Evolutionary conservation across 2,329 filamentous ascomycete genomes (phyloP).

Genomic region (Lachnellula arida): DNA sequence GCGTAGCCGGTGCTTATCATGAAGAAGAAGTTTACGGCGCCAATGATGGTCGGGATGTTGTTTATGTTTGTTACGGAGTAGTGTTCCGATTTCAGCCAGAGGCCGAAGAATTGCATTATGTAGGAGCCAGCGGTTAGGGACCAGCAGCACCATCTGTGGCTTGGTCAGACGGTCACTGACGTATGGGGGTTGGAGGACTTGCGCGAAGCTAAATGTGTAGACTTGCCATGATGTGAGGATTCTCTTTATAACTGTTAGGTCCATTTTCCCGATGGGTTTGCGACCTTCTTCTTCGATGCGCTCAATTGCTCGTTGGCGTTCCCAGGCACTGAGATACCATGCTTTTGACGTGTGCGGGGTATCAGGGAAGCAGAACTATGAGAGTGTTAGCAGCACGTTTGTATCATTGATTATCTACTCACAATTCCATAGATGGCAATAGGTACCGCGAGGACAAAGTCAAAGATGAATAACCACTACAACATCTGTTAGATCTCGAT

Average conservation of each 20-base stretch:
- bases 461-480: constrained; percentile 42
- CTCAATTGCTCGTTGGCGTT: constrained; percentile 37
- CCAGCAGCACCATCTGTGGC: neutral
- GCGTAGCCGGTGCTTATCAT: constrained; percentile 8
- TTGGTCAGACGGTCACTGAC: constrained; percentile 39
- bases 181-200: constrained; percentile 43
- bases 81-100: constrained; percentile 45
- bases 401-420: constrained; percentile 25
- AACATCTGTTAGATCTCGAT: no score
- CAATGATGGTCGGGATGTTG: constrained; percentile 43
- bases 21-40: constrained; percentile 29
- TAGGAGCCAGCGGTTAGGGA: constrained; percentile 2
- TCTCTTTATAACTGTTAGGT: constrained; percentile 43
- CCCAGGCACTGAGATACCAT: constrained; percentile 33
- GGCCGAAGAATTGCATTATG: constrained; percentile 43
- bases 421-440: constrained; percentile 38
- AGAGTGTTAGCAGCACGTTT: no score
- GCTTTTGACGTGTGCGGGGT: constrained; percentile 37
- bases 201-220: constrained; percentile 42
- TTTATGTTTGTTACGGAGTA: constrained; percentile 45
- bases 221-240: constrained; percentile 56
- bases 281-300: constrained; percentile 37
- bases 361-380: constrained; percentile 39
- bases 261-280: constrained; percentile 42
- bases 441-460: constrained; percentile 32